Percentiles rank a stretch among this genome's conserved stretches.
These are phyloP conservation scores for Dothiorella sarmentorum DNA, from an alignment of 2,329 filamentous ascomycete species.

Conservation along the genomic window DNA sequence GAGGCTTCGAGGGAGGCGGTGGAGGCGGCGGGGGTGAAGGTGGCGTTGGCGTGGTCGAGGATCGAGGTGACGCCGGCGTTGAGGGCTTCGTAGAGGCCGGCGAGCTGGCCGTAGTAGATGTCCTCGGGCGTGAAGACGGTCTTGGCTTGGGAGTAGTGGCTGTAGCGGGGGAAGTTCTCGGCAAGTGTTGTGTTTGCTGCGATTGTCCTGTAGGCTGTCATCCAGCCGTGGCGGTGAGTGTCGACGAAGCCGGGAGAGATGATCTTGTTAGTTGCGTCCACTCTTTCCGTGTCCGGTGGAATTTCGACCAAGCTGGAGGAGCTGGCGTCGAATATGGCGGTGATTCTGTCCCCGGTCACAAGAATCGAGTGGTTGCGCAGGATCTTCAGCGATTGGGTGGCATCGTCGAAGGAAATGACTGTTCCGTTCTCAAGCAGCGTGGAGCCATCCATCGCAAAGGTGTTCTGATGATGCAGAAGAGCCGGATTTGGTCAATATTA, in stretches of 20 bases:
- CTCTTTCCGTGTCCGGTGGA: constrained; percentile 36
- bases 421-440: constrained; percentile 37
- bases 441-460: background rate
- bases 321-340: constrained; percentile 28
- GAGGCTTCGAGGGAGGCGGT: constrained; percentile 47
- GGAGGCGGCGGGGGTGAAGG: constrained; percentile 42
- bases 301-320: constrained; percentile 21
- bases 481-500: background rate
- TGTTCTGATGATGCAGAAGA: too few species aligned
- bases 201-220: constrained; percentile 54
- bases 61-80: constrained; percentile 53
- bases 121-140: constrained; percentile 24
- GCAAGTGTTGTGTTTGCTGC: constrained; percentile 46
- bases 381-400: constrained; percentile 34
- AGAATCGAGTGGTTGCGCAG: constrained; percentile 43
- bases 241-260: constrained; percentile 56
- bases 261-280: constrained; percentile 50
- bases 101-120: constrained; percentile 25
- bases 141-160: background rate
- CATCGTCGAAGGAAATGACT: constrained; percentile 41
- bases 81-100: constrained; percentile 48
- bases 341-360: constrained; percentile 39
- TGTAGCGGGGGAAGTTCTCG: constrained; percentile 18
- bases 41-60: constrained; percentile 51
- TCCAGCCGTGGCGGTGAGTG: constrained; percentile 51